phyloP scores from a whole-genome alignment of 352 stramenopile species.

The Lagenidium sp. region DNA sequence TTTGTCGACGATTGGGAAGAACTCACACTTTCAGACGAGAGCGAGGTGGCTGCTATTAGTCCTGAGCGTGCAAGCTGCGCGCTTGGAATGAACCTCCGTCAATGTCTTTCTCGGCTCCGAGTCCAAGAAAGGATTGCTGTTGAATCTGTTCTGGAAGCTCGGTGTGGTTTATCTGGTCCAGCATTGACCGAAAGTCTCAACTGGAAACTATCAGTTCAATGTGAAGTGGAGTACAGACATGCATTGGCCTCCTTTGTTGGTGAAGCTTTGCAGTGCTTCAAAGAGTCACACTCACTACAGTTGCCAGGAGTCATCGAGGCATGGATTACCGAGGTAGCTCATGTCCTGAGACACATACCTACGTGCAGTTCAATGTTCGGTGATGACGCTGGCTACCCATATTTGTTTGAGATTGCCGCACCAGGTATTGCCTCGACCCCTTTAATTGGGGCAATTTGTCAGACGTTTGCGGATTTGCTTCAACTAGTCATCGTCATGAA shows the following conservation, averaged over 20 bases:
- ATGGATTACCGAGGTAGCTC: constrained; percentile 19
- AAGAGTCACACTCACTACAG: neutral
- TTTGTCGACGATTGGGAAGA: too few species aligned
- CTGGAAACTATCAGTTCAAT: too few species aligned
- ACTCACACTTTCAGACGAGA: too few species aligned
- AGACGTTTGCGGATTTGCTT: constrained; percentile 52
- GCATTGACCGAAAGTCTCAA: too few species aligned
- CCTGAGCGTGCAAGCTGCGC: too few species aligned
- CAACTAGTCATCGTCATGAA: constrained; percentile 29
- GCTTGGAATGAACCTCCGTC: too few species aligned
- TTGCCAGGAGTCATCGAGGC: neutral
- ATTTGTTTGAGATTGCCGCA: constrained; percentile 60
- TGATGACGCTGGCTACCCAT: constrained; percentile 43
- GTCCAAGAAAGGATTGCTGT: too few species aligned
- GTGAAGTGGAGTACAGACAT: neutral
- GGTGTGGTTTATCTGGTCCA: too few species aligned
- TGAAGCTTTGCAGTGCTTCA: neutral
- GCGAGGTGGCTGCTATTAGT: too few species aligned
- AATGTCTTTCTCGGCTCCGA: too few species aligned
- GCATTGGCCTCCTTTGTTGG: neutral
- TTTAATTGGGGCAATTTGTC: constrained; percentile 39
- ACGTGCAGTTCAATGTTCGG: constrained; percentile 50
- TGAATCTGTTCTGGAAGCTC: too few species aligned
- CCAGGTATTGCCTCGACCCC: constrained; percentile 36
- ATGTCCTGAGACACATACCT: constrained; percentile 37